Evolutionary conservation across 192 early-diverging fungal species (phyloP).

Genomic region (Coemansia sp.): DNA sequence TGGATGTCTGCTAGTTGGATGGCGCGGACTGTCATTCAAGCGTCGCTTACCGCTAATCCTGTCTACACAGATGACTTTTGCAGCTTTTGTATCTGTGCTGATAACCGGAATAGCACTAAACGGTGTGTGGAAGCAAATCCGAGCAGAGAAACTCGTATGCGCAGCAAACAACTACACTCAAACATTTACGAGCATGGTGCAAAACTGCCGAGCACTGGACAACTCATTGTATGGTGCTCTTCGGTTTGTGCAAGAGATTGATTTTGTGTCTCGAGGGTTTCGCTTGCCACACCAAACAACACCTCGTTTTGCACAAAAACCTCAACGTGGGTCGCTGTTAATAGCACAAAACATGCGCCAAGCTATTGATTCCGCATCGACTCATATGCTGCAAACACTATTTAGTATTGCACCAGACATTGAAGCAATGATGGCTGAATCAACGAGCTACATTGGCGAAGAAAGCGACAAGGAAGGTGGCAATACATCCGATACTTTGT

Average conservation of each 20-base stretch:
- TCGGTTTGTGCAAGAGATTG: slow-evolving; percentile 30
- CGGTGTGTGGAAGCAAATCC: neutral
- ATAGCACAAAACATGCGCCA: slow-evolving; percentile 19
- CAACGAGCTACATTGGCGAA: neutral
- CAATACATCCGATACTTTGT: neutral
- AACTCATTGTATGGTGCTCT: slow-evolving; percentile 22
- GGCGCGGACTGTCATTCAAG: neutral
- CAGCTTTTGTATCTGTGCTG: neutral
- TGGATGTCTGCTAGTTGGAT: slow-evolving; percentile 3
- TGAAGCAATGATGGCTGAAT: neutral
- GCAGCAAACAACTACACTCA: neutral
- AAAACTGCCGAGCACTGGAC: slow-evolving; percentile 23
- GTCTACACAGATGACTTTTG: neutral
- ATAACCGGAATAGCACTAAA: neutral
- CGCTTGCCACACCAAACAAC: slow-evolving; percentile 13
- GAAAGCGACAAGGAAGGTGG: neutral
- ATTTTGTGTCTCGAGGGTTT: slow-evolving; percentile 30
- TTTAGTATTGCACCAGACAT: neutral
- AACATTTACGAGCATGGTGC: slow-evolving; percentile 1
- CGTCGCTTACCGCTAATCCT: neutral
- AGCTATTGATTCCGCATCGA: slow-evolving; percentile 5
- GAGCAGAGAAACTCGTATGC: neutral
- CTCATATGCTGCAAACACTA: neutral
- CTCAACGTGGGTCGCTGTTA: slow-evolving; percentile 19
- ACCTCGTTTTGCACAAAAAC: neutral